Base-by-base conservation (phyloP, 371 early-diverging fungal species). In the Actinomortierella wolfii region DNA sequence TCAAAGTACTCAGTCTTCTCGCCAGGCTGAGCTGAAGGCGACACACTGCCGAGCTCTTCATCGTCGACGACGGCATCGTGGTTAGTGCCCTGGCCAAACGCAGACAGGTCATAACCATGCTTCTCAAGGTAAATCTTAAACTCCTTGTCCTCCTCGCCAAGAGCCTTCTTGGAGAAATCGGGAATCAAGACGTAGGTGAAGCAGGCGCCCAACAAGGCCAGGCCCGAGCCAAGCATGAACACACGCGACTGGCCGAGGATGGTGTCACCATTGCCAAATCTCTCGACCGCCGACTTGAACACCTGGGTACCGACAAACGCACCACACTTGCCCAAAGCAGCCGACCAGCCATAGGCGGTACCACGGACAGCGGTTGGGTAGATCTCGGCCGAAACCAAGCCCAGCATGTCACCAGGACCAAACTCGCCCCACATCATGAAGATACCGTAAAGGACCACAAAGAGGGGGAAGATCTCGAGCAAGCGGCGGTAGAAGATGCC, bases 301-400 rank as follows among this genome's bases (percentile, higher is more conserved):
- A 78, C 81, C 24, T 73, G 64, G 6, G 83, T 84, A 18, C 85
- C 83, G 46, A 81, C 74, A 39, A 80, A 80, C 13, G 84, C 84
- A 43, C 84, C 84, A 21, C 79, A 64, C 61, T 83, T 83, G 24
- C 84, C 84, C 24, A 83, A 56, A 28, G 82, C 83, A 42, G 88
- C 88, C 20, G 86, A 83, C 68, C 86, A 80, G 50, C 85, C 86
- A 54, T 87, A 87, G 43, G 82, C 80, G 21, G 85, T 84, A 23
- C 88, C 88, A 52, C 88, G 77, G 7, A 87, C 76, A 23, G 85
- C 83, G 1, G 88, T 87, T 20, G 87, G 87, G 65, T 80, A 84
- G 44, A 80, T 39, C 59, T 86, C 86, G 57, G 83, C 81, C 1
- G 83, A 80, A 52, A 82, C 82, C 18, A 85, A 67, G 21, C 84